A percentile compares a stretch with the other conserved stretches of the same genome.
These are phyloP conservation scores for carrot (Daucus carota) DNA, from an alignment of 129 eudicot species.

Conservation along the genomic window DH1_v3.0 NC_030384.2:44689501-44690000, in stretches of 20 bases:
- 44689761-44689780: background rate
- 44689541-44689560: conserved; percentile 40
- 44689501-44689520: conserved; percentile 38
- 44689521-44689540: conserved; percentile 34
- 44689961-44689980: background rate
- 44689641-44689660: conserved; percentile 32
- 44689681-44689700: conserved; percentile 31
- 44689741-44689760: background rate
- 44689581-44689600: conserved; percentile 37
- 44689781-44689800: background rate
- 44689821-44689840: background rate
- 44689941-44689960: background rate
- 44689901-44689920: background rate
- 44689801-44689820: background rate
- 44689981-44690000: background rate
- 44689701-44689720: conserved; percentile 32
- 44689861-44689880: background rate
- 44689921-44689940: too few species aligned
- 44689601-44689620: conserved; percentile 32
- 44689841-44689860: background rate
- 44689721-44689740: conserved; percentile 15
- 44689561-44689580: conserved; percentile 38
- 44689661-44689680: conserved; percentile 34
- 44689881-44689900: background rate
- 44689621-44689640: conserved; percentile 36